Conservation (phyloP, 331 rosid species). For the Quercus tomentella region DNA sequence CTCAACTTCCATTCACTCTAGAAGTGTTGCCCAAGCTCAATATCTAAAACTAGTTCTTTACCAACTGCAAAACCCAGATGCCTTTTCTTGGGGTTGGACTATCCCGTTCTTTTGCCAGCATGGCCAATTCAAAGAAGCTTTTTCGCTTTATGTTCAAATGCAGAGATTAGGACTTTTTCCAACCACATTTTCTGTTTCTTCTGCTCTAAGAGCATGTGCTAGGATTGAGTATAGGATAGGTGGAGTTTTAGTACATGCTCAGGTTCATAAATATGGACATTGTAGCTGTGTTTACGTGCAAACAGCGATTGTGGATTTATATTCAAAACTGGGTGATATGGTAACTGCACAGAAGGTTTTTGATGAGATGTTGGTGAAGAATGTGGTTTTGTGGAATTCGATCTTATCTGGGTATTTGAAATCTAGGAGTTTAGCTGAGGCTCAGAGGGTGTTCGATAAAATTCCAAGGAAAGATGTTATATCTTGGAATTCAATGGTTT, state of each 20-base stretch:
- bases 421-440: slow-evolving; percentile 43
- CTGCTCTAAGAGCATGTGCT: slow-evolving; percentile 68
- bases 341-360: slow-evolving; percentile 49
- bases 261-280: slow-evolving; percentile 55
- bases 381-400: slow-evolving; percentile 80
- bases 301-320: slow-evolving; percentile 55
- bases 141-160: slow-evolving; percentile 59
- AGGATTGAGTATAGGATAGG: slow-evolving; percentile 29
- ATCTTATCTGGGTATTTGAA: slow-evolving; percentile 54
- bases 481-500: slow-evolving; percentile 78
- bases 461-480: slow-evolving; percentile 58
- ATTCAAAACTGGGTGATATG: slow-evolving; percentile 51
- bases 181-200: slow-evolving; percentile 54
- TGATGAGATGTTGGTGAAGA: slow-evolving; percentile 57
- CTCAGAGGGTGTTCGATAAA: slow-evolving; percentile 39
- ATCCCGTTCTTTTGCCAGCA: slow-evolving; percentile 64
- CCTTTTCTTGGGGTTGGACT: slow-evolving; percentile 62
- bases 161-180: slow-evolving; percentile 52
- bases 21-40: slow-evolving; percentile 28
- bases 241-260: slow-evolving; percentile 61
- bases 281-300: slow-evolving; percentile 56
- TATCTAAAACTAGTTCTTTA: slow-evolving; percentile 44
- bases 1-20: slow-evolving; percentile 11
- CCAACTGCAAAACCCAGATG: slow-evolving; percentile 49
- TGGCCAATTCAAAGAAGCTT: slow-evolving; percentile 48